Evolutionary conservation across 2,329 filamentous ascomycete species (phyloP).

Genomic region (Knufia petricola): DNA sequence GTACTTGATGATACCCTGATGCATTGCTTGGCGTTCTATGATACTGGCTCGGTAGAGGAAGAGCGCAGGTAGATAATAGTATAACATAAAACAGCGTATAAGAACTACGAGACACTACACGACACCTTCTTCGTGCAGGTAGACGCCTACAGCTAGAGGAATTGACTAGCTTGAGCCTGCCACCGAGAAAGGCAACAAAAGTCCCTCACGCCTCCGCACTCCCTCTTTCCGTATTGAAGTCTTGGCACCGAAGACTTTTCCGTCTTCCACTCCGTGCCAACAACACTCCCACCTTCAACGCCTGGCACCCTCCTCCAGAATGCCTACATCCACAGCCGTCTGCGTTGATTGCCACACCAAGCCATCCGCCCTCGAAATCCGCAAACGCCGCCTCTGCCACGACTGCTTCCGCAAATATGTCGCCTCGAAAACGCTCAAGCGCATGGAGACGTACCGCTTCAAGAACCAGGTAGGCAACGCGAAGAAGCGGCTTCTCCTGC

Average conservation of each 20-base stretch:
- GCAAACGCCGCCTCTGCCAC: constrained; percentile 51
- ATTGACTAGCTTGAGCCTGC: too few relatives aligned
- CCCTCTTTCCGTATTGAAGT: too few relatives aligned
- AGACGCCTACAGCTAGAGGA: too few relatives aligned
- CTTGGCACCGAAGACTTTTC: too few relatives aligned
- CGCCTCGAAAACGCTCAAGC: constrained; percentile 68
- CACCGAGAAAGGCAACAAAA: too few relatives aligned
- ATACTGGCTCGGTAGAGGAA: too few relatives aligned
- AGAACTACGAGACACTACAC: too few relatives aligned
- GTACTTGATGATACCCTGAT: not conserved
- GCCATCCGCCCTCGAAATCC: constrained; percentile 44
- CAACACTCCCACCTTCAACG: too few relatives aligned
- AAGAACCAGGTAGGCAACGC: constrained; percentile 29
- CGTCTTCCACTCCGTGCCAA: too few relatives aligned
- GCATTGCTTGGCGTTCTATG: not conserved
- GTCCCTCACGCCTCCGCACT: too few relatives aligned
- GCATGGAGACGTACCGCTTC: constrained; percentile 57
- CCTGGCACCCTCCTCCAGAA: not conserved
- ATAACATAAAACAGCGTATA: not conserved
- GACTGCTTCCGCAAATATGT: constrained; percentile 72
- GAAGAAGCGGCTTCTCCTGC: constrained; percentile 56
- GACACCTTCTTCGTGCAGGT: too few relatives aligned
- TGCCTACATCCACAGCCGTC: constrained; percentile 17
- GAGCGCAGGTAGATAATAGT: not conserved
- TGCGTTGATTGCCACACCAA: constrained; percentile 50